These are phyloP conservation scores for Thalia dealbata DNA, from an alignment of 176 grass and related monocot genomes.

Conservation along the genomic window DNA sequence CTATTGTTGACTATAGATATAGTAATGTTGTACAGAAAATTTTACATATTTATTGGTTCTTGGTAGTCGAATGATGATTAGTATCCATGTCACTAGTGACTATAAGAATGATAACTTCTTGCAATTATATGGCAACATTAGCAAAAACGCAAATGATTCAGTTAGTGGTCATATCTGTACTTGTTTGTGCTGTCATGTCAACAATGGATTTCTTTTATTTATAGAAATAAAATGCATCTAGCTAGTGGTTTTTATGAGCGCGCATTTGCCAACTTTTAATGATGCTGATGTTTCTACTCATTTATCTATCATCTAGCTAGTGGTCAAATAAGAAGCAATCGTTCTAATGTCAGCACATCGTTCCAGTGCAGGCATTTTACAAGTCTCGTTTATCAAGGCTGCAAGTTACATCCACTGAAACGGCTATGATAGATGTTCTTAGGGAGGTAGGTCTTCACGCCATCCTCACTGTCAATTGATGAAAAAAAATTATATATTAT, in stretches of 20 bases:
- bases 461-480: neutral
- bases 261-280: neutral
- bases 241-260: neutral
- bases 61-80: neutral
- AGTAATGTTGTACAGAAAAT: neutral
- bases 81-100: neutral
- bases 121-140: neutral
- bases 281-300: neutral
- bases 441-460: conserved; percentile 44
- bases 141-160: neutral
- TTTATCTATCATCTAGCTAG: neutral
- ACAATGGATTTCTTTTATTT: neutral
- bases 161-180: neutral
- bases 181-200: neutral
- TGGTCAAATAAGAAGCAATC: neutral
- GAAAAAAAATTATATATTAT: neutral
- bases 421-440: conserved; percentile 89
- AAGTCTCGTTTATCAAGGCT: conserved; percentile 11
- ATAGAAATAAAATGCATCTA: neutral
- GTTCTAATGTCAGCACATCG: neutral
- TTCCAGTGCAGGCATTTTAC: conserved; percentile 14
- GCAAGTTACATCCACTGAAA: conserved; percentile 39
- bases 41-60: neutral
- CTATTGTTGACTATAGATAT: neutral
- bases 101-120: neutral